Percentiles rank a stretch among this genome's conserved stretches.
Evolutionary conservation across 352 stramenopile genomes (phyloP).

Genomic region (Thraustochytrium striatum): DNA sequence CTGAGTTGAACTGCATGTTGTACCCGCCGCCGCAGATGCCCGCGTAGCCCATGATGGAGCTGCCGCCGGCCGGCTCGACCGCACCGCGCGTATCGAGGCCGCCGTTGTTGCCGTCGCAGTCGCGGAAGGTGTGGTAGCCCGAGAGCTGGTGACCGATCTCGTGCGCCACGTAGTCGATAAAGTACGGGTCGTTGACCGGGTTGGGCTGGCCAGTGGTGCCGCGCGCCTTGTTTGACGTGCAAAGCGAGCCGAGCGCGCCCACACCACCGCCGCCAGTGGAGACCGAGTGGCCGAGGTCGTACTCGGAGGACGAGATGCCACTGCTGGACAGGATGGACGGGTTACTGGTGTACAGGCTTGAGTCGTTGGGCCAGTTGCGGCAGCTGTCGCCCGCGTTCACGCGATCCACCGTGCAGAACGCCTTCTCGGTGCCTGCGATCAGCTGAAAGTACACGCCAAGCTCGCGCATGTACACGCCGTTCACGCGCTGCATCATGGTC

Average conservation of each 20-base stretch:
- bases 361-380: constrained; percentile 43
- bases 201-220: not conserved
- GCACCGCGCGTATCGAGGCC: constrained; percentile 1
- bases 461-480: no score
- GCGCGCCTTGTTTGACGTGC: not conserved
- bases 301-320: constrained; percentile 26
- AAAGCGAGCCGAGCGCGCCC: not conserved
- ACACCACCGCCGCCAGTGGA: constrained; percentile 23
- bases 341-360: constrained; percentile 20
- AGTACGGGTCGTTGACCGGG: constrained; percentile 14
- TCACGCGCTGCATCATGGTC: no score
- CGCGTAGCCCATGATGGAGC: constrained; percentile 31
- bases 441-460: no score
- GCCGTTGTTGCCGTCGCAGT: constrained; percentile 16
- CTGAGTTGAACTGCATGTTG: not conserved
- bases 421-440: no score
- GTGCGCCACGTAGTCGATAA: constrained; percentile 30
- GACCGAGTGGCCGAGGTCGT: constrained; percentile 31
- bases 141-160: constrained; percentile 18
- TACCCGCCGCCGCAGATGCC: constrained; percentile 30
- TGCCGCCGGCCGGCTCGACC: constrained; percentile 25
- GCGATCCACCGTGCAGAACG: no score
- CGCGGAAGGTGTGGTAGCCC: not conserved
- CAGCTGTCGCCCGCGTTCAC: no score
- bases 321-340: not conserved